Evolutionary conservation across 768 basidiomycete genomes (phyloP), one percentile per base, ranked within the genome.

Genomic region (Boletus rubropictus): DNA sequence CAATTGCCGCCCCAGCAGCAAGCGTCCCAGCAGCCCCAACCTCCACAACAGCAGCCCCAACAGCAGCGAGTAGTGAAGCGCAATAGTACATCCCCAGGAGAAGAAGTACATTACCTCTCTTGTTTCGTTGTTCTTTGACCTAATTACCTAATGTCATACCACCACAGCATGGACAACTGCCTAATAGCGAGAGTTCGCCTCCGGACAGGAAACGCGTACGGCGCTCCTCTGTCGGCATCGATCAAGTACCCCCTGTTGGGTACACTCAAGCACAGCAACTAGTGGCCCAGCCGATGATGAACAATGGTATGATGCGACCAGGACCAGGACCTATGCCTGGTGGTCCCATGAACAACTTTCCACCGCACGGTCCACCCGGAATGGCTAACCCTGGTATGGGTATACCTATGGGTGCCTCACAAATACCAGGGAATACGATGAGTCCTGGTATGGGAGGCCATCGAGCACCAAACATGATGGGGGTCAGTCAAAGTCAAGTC

Each of bases 31-130:
- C 62, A 59, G 27, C 9, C 25, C 3, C 55, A 44, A 7, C 41
- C 8, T 2, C 20, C 8, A 9, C 71, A 56, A 44, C n/a, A n/a
- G n/a, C n/a, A n/a, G n/a, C n/a, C n/a, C n/a, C 50, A 49, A 9
- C 55, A 61, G 15, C 39, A 46, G 5, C 66, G 60, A 18, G 50
- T 61, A 11, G 67, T 64, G 18, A 81, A 82, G 55, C 72, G 81
- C 52, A 80, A 67, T 52, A 82, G 79, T 59, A 82, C 78, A 10
- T 80, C 81, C 6, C 81, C 81, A 6, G 75, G 73, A 29, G 81
- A 81, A 64, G 81, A 82, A 57, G 81, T 81, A 53, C 53, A 51
- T 53, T 46, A n/a, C n/a, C 35, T 48, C n/a, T 49, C 33, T 44
- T 40, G n/a, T 38, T 2, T 39, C 44, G 5, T 36, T 37, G 6